Percentiles rank a stretch among this genome's conserved stretches.
These are phyloP conservation scores for Elaeagnus macrophylla DNA, from an alignment of 306 rosid species.

Conservation along the genomic window DNA sequence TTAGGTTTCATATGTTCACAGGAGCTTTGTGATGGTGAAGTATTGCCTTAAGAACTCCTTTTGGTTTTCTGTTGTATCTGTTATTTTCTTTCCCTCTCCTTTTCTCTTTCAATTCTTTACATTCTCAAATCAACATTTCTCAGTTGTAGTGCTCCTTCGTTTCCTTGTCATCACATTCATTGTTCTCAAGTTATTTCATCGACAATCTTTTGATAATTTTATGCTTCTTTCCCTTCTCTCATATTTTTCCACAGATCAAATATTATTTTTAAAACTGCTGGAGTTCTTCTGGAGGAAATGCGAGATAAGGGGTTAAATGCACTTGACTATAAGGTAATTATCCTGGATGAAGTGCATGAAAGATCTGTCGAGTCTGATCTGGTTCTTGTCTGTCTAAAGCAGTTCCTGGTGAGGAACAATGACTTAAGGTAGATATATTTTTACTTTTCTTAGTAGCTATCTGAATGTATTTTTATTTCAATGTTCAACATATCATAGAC, in stretches of 20 bases:
- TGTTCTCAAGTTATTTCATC: not conserved
- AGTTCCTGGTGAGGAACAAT: constrained; percentile 58
- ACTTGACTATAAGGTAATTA: constrained; percentile 68
- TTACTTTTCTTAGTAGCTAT: constrained; percentile 3
- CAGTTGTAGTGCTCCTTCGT: too few relatives aligned
- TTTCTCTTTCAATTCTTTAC: too few relatives aligned
- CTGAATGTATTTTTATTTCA: not conserved
- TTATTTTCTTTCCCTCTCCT: too few relatives aligned
- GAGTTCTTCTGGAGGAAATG: constrained; percentile 83
- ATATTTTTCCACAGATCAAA: constrained; percentile 38
- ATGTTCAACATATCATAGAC: not conserved
- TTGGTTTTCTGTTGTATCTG: too few relatives aligned
- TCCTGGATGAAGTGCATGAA: constrained; percentile 95
- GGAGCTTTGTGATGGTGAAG: too few relatives aligned
- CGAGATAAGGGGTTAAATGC: constrained; percentile 67
- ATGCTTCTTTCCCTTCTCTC: not conserved
- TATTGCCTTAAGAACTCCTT: too few relatives aligned
- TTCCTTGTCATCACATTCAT: too few relatives aligned
- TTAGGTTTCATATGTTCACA: too few relatives aligned
- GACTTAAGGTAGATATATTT: constrained; percentile 56
- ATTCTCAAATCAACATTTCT: too few relatives aligned
- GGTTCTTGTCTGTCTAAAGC: constrained; percentile 80
- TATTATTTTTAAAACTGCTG: constrained; percentile 85
- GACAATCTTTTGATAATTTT: not conserved
- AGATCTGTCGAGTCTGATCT: constrained; percentile 93